Conservation (phyloP, 1,284 basidiomycete species). For the Trichosporon asahii region DNA sequence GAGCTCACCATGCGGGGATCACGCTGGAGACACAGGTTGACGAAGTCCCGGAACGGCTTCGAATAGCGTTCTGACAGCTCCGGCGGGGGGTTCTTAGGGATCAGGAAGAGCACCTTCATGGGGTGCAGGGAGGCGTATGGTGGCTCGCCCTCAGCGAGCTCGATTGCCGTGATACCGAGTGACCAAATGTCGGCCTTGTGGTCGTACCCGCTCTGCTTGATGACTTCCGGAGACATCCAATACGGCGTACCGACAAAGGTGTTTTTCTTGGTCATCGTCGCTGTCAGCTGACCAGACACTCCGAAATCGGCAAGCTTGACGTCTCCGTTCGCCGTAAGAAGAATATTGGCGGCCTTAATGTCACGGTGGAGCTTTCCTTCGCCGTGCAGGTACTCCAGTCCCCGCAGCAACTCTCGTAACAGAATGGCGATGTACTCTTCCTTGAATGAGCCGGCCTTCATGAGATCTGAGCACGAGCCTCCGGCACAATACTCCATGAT, state of each 20-base stretch:
- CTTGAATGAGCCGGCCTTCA: slow-evolving; percentile 95
- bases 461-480: slow-evolving; percentile 61
- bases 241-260: slow-evolving; percentile 96
- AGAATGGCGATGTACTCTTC: slow-evolving; percentile 99
- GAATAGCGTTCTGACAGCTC: slow-evolving; percentile 80
- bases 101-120: slow-evolving; percentile 98
- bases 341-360: slow-evolving; percentile 97
- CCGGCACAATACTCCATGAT: slow-evolving; percentile 88
- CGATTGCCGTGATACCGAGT: slow-evolving; percentile 90
- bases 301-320: slow-evolving; percentile 98
- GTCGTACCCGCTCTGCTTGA: slow-evolving; percentile 99
- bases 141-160: slow-evolving; percentile 94
- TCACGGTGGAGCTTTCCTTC: slow-evolving; percentile 97
- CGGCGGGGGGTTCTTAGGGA: slow-evolving; percentile 95
- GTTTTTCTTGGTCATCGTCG: slow-evolving; percentile 97
- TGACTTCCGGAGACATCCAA: slow-evolving; percentile 99
- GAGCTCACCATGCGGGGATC: slow-evolving; percentile 76
- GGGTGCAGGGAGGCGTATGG: slow-evolving; percentile 97
- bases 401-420: slow-evolving; percentile 81
- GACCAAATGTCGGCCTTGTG: slow-evolving; percentile 99
- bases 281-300: slow-evolving; percentile 96
- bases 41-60: slow-evolving; percentile 89
- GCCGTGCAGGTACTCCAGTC: slow-evolving; percentile 86
- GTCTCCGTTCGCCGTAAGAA: slow-evolving; percentile 89
- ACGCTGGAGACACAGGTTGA: slow-evolving; percentile 84